Conservation (phyloP, 78 protist species). For the Emiliania huxleyi region DNA sequence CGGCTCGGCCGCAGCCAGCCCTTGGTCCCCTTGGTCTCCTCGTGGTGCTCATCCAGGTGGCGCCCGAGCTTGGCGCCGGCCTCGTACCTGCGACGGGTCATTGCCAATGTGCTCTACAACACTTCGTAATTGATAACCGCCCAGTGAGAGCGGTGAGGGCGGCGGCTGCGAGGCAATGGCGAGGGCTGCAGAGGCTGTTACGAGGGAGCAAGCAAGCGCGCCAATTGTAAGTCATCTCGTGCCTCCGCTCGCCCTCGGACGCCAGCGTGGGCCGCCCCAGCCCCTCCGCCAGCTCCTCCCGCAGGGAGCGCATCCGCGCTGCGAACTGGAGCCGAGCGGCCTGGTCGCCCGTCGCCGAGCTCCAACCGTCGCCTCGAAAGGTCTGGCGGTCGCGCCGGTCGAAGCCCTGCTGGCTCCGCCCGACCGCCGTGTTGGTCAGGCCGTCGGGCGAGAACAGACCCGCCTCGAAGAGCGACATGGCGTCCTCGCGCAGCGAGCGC, state of each 20-base stretch:
- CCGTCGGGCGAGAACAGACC: not conserved
- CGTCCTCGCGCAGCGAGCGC: not conserved
- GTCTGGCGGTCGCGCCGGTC: not conserved
- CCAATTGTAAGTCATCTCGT: not conserved
- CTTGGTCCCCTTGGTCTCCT: not conserved
- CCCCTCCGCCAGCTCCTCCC: not conserved
- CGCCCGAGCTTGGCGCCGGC: not conserved
- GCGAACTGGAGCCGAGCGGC: not conserved
- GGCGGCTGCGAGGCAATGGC: too few relatives aligned
- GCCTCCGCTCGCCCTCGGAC: not conserved
- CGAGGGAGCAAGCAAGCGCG: too few relatives aligned
- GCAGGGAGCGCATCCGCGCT: not conserved
- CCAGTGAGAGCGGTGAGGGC: too few relatives aligned
- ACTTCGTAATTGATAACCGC: too few relatives aligned
- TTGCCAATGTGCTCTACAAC: too few relatives aligned
- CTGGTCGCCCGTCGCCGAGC: not conserved
- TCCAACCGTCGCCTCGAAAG: not conserved
- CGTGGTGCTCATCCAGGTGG: slow-evolving; percentile 7
- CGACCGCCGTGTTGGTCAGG: not conserved
- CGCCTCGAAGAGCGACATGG: not conserved
- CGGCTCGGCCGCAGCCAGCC: not conserved
- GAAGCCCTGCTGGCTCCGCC: not conserved
- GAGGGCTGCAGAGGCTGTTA: too few relatives aligned
- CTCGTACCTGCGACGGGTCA: too few relatives aligned
- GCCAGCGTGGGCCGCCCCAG: slow-evolving; percentile 1